A percentile compares a stretch with the other conserved stretches of the same genome.
phyloP scores from a whole-genome alignment of 345 rosid genomes.

The Populus ilicifolia region DNA sequence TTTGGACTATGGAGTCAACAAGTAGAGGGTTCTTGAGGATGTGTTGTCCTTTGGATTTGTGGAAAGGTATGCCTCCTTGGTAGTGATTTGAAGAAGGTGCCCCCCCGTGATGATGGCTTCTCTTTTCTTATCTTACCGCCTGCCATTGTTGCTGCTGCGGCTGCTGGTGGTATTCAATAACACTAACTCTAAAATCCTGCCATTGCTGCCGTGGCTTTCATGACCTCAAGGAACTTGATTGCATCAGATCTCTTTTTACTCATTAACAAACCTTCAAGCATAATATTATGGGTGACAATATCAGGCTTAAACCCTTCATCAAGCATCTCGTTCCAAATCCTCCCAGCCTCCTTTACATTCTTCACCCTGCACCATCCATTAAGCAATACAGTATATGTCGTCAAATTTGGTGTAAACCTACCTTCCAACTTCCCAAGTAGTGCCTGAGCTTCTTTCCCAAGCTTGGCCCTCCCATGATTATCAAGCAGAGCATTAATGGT shows the following conservation, averaged over 20 bases:
- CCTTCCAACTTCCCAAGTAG: slow-evolving; percentile 68
- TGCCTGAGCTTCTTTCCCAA: slow-evolving; percentile 71
- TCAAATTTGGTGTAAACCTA: slow-evolving; percentile 68
- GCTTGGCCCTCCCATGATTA: slow-evolving; percentile 75
- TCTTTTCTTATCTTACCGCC: slow-evolving; percentile 82
- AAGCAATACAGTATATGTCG: slow-evolving; percentile 69
- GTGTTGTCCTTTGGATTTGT: slow-evolving; percentile 89
- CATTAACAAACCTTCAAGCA: slow-evolving; percentile 79
- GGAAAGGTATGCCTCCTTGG: slow-evolving; percentile 87
- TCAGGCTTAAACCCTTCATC: slow-evolving; percentile 78
- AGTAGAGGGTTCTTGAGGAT: slow-evolving; percentile 81
- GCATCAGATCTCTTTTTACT: slow-evolving; percentile 66
- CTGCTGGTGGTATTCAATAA: background rate
- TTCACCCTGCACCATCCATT: slow-evolving; percentile 74
- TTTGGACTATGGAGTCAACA: slow-evolving; percentile 78
- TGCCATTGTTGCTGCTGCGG: slow-evolving; percentile 40
- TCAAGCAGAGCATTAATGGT: slow-evolving; percentile 74
- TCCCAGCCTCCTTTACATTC: slow-evolving; percentile 89
- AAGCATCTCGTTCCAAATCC: slow-evolving; percentile 82
- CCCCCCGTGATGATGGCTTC: slow-evolving; percentile 40
- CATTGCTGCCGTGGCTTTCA: slow-evolving; percentile 44
- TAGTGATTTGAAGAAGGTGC: slow-evolving; percentile 52
- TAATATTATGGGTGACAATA: slow-evolving; percentile 57
- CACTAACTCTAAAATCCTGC: too few relatives aligned
- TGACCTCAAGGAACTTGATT: slow-evolving; percentile 70